Base-by-base conservation (phyloP, 2,329 filamentous ascomycete genomes). In the Cladosporium colombiae region DNA sequence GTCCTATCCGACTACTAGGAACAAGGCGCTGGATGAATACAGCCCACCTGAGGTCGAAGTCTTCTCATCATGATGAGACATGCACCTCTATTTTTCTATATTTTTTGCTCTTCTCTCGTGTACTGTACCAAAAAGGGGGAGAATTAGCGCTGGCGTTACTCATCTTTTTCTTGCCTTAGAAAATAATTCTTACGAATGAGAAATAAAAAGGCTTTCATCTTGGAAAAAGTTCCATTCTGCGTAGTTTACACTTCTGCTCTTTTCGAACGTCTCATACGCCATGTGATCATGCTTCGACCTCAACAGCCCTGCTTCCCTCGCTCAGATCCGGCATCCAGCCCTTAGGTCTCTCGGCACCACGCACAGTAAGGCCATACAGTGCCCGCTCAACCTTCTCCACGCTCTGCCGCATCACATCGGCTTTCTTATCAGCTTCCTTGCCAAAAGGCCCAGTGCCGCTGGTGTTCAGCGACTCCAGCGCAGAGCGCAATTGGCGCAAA, bases 311-410 rank as follows among this genome's bases (percentile, higher is more conserved):
- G 65, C 77, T 76, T 61, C 75, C 76, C 23, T 78, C 78, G 25
- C 74, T 80, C 27, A 80, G 79, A 75, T 97, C 93, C 4, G 93
- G 94, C 75, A 95, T 86, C 94, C 94, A 98, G 0, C 94, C 94
- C 75, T 90, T 91, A 0, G 94, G 94, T 68, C 93, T 82, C 82
- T 99, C 95, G 62, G 89, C 91, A 0, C 94, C 94, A 62, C 95
- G 84, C 25, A 99, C 91, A 33, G 90, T 88, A 70, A 97, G 86
- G 4, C 93, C 92, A 78, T 98, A 99, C 33, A 93, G 88, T 27
- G 94, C 86, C 70, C 87, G 89, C 84, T 99, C 95, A 13, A 99
- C 95, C 83, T 99, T 99, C 74, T 90, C 89, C 29, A 99, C 93
- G 77, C 92, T 96, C 74, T 87, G 86, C 73, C 89, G 86, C 91